phyloP scores from a whole-genome alignment of 148 eudicot genomes.

The Vaccinium macrocarpon region DNA sequence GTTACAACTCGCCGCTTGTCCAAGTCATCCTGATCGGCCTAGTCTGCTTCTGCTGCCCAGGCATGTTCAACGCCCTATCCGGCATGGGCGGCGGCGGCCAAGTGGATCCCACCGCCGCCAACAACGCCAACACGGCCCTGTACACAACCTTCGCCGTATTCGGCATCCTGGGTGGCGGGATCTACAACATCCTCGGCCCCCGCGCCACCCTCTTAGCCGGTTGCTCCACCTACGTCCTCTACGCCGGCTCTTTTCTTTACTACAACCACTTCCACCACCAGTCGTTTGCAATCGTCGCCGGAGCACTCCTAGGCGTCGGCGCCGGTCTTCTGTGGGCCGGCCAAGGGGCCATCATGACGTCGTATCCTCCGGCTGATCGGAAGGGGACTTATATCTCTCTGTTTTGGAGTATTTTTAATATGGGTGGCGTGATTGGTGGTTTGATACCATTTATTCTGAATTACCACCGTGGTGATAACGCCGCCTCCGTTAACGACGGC shows the following conservation, averaged over 20 bases:
- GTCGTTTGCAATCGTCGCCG: conserved; percentile 60
- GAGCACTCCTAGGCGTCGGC: conserved; percentile 74
- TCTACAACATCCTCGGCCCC: conserved; percentile 88
- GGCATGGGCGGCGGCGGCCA: conserved; percentile 99
- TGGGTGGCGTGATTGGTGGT: conserved; percentile 96
- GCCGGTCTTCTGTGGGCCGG: conserved; percentile 97
- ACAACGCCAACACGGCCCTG: conserved; percentile 93
- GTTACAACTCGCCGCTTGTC: conserved; percentile 77
- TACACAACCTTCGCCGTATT: conserved; percentile 84
- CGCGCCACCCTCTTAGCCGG: conserved; percentile 60
- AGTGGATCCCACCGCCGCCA: conserved; percentile 80
- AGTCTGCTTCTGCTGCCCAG: conserved; percentile 95
- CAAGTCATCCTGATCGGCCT: conserved; percentile 74
- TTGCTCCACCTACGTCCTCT: conserved; percentile 76
- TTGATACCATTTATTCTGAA: conserved; percentile 69
- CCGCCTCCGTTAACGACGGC: conserved; percentile 81
- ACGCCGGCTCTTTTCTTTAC: conserved; percentile 69
- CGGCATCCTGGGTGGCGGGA: conserved; percentile 88
- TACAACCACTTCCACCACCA: conserved; percentile 75
- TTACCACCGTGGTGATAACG: conserved; percentile 45
- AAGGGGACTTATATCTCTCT: conserved; percentile 77
- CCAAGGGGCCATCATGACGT: conserved; percentile 95
- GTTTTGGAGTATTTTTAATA: conserved; percentile 87
- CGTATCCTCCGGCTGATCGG: conserved; percentile 61
- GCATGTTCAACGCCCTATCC: conserved; percentile 91